These are phyloP conservation scores for Phellinidium pouzarii DNA, from an alignment of 1,284 basidiomycete species.

Conservation along the genomic window DNA sequence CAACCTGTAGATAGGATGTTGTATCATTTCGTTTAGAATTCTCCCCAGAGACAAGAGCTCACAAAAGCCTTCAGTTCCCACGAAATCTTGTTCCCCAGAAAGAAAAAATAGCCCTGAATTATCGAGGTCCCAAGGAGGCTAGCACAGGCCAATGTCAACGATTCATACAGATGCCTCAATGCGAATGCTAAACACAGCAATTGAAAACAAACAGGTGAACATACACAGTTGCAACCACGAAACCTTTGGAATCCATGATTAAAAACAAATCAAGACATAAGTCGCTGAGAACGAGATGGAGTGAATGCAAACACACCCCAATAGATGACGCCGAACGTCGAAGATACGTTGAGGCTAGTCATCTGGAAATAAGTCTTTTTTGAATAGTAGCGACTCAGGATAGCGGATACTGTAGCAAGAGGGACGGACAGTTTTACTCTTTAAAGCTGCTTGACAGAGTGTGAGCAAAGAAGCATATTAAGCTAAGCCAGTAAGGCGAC, in stretches of 20 bases:
- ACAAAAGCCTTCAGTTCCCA: slow-evolving; percentile 9
- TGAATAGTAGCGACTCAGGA: background rate
- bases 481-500: background rate
- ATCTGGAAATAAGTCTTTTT: background rate
- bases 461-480: background rate
- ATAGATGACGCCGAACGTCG: slow-evolving; percentile 13
- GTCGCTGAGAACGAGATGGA: background rate
- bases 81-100: slow-evolving; percentile 2
- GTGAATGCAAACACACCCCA: slow-evolving; percentile 8
- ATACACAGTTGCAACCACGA: slow-evolving; percentile 10
- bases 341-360: slow-evolving; percentile 4
- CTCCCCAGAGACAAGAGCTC: background rate
- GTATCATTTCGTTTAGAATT: background rate
- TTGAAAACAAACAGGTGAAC: too few relatives aligned
- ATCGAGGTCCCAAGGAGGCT: slow-evolving; percentile 14
- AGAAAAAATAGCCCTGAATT: slow-evolving; percentile 14
- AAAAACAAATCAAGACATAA: background rate
- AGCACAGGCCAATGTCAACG: too few relatives aligned
- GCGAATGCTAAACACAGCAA: too few relatives aligned
- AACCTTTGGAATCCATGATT: background rate
- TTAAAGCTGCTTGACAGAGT: background rate
- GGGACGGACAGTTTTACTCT: background rate
- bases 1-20: background rate
- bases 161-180: too few relatives aligned
- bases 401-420: background rate